Base-by-base conservation (phyloP, 768 basidiomycete species). In the Podaxis carcinomalis region DNA sequence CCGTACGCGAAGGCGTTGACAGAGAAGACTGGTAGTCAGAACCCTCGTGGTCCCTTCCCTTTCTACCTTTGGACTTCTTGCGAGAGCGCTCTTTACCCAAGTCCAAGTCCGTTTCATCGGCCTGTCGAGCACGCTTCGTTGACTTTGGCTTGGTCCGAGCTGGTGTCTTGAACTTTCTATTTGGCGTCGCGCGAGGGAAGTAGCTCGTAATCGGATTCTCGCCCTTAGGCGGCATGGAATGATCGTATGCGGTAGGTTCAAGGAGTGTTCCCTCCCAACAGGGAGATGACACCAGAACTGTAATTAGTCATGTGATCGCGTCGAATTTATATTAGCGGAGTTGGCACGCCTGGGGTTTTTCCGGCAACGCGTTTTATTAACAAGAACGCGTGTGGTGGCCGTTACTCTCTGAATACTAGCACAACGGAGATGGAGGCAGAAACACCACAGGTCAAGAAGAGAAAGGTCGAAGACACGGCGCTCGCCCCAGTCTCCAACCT, bases 401-500 rank as follows among this genome's bases (percentile, higher is more conserved):
- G 60, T 25, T 25, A 51, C n/a, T 54, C 40, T 57, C 51, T 19
- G n/a, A 51, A 57, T 28, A 35, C 35, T 50, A 62, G 61, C 55
- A 61, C 52, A 62, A 74, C 37, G 4, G 23, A 60, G 13, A 66
- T 66, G 63, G 56, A 62, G 23, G 40, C 40, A 51, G 67, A 75
- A 50, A 67, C 68, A 55, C 75, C 75, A 37, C 76, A 76, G 57
- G 52, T 68, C 13, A 91, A 90, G 69, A 89, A 83, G 68, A 81
- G 86, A 68, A 89, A 81, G 68, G 78, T 86, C 75, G 83, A 67
- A 14, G 70, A 72, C 4, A 64, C 70, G 39, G 68, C 78, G 5
- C 55, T 74, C 9, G 73, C 78, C 2, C 80, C 82, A 50, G 68
- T 73, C 6, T 67, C 78, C 0, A 80, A 80, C 50, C 83, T 98